Evolutionary conservation across 2,329 filamentous ascomycete genomes (phyloP).

Genomic region (Phoma sp.): DNA sequence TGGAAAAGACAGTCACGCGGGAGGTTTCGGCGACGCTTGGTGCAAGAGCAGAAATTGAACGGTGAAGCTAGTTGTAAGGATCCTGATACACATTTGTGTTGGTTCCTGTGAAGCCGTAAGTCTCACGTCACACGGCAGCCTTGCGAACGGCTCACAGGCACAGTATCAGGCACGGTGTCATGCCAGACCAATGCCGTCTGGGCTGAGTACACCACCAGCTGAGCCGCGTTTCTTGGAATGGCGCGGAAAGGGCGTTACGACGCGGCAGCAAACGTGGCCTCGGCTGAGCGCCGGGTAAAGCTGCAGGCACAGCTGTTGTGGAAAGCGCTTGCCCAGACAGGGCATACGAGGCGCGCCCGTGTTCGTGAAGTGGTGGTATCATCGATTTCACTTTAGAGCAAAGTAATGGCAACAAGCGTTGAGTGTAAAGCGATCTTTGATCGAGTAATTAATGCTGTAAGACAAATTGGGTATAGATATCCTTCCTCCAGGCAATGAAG

Average conservation of each 20-base stretch:
- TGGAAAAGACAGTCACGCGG: slow-evolving; percentile 17
- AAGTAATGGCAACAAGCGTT: not conserved
- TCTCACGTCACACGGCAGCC: slow-evolving; percentile 17
- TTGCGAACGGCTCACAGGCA: slow-evolving; percentile 12
- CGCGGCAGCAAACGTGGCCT: slow-evolving; percentile 13
- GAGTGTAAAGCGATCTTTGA: slow-evolving; percentile 15
- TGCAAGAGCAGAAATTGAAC: slow-evolving; percentile 8
- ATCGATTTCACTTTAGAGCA: slow-evolving; percentile 11
- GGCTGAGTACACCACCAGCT: slow-evolving; percentile 14
- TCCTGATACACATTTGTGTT: slow-evolving; percentile 15
- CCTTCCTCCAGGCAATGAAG: slow-evolving; percentile 30
- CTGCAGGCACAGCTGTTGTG: slow-evolving; percentile 9
- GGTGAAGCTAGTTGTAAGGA: slow-evolving; percentile 13
- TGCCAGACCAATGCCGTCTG: slow-evolving; percentile 15
- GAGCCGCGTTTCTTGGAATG: slow-evolving; percentile 9
- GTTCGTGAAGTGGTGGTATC: slow-evolving; percentile 2
- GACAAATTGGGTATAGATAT: slow-evolving; percentile 26
- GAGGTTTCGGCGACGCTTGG: not conserved
- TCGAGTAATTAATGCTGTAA: slow-evolving; percentile 16
- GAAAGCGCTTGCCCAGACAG: slow-evolving; percentile 5
- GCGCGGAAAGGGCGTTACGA: slow-evolving; percentile 10
- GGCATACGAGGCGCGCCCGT: not conserved
- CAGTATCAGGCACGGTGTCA: slow-evolving; percentile 7
- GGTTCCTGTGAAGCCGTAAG: slow-evolving; percentile 12
- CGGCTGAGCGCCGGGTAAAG: slow-evolving; percentile 14